Conservation (phyloP, 192 early-diverging fungal species). For the Linnemannia exigua region DNA sequence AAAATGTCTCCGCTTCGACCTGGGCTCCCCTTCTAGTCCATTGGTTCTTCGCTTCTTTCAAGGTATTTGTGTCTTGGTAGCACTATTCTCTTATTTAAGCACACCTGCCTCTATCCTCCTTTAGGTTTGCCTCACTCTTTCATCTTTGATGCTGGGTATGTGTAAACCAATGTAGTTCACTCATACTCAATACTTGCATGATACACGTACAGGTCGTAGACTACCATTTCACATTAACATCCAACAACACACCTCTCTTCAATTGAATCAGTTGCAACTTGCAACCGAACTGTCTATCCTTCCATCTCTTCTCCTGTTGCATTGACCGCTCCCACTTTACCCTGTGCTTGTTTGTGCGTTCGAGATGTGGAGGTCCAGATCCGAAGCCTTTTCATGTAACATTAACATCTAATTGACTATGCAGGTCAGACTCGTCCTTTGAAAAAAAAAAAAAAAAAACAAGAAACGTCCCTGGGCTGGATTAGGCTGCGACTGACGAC, state of each 20-base stretch:
- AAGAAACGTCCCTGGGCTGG: background rate
- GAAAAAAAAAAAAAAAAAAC: background rate
- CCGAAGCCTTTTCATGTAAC: background rate
- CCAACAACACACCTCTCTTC: background rate
- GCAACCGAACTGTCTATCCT: too few relatives aligned
- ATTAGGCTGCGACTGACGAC: conserved; percentile 4
- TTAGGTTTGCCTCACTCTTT: background rate
- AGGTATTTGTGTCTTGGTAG: too few relatives aligned
- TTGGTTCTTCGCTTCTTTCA: too few relatives aligned
- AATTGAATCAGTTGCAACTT: too few relatives aligned
- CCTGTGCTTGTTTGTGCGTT: background rate
- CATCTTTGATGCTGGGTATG: background rate
- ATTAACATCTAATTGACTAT: too few relatives aligned
- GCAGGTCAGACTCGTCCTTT: too few relatives aligned
- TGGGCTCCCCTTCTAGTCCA: too few relatives aligned
- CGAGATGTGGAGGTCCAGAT: background rate
- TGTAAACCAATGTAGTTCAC: too few relatives aligned
- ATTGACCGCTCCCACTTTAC: background rate
- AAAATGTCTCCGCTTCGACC: conserved; percentile 8
- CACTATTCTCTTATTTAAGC: background rate
- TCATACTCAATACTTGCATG: background rate
- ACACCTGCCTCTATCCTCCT: background rate
- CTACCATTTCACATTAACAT: background rate
- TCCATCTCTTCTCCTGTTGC: background rate
- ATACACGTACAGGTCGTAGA: too few relatives aligned